Percentiles rank a stretch among this genome's conserved stretches.
These are phyloP conservation scores for Pelargonium citronellum DNA, from an alignment of 441 rosid species.

Conservation along the genomic window DNA sequence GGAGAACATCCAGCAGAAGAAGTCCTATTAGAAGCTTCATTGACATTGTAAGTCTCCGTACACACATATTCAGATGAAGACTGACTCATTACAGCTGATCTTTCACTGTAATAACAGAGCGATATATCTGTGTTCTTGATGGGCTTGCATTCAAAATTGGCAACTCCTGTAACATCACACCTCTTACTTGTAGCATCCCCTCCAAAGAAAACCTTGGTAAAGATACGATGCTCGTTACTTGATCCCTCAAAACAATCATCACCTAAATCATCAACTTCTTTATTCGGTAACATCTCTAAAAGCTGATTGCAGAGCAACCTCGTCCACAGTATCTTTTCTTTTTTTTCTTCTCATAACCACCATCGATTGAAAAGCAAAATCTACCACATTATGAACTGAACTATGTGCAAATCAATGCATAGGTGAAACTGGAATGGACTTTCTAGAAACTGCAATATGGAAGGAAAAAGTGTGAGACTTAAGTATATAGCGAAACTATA, in stretches of 20 bases:
- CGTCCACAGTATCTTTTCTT: conserved; percentile 16
- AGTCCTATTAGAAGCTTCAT: conserved; percentile 29
- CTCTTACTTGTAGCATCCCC: conserved; percentile 40
- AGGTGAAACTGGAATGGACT: neutral
- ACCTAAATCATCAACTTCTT: conserved; percentile 29
- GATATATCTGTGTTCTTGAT: conserved; percentile 29
- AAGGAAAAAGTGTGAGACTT: neutral
- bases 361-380: neutral
- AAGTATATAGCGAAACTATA: neutral
- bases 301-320: conserved; percentile 25
- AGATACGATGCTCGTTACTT: conserved; percentile 45
- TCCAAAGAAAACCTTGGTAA: conserved; percentile 55
- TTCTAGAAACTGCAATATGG: neutral
- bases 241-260: conserved; percentile 63
- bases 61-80: conserved; percentile 34
- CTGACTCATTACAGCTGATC: conserved; percentile 52
- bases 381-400: neutral
- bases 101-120: conserved; percentile 48
- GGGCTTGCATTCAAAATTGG: conserved; percentile 39
- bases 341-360: conserved; percentile 12
- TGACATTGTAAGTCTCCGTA: conserved; percentile 28
- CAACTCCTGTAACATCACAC: conserved; percentile 42
- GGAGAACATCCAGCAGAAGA: conserved; percentile 30
- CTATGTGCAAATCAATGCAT: conserved; percentile 2
- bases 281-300: conserved; percentile 31